Evolutionary conservation across 2,329 filamentous ascomycete species (phyloP).

Genomic region (Ophiostoma triangulosporum): DNA sequence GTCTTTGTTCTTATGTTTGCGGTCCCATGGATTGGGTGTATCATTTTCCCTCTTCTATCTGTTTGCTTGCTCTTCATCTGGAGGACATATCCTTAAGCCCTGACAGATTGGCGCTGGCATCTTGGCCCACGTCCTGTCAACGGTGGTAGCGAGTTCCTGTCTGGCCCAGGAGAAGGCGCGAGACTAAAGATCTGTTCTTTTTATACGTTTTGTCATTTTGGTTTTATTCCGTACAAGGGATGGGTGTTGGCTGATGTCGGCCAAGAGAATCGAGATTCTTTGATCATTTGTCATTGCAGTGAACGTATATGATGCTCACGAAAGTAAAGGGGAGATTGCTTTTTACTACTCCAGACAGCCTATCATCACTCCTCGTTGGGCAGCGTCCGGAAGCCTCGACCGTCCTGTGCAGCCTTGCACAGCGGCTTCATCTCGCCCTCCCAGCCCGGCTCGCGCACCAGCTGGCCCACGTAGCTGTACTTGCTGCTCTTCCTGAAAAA

Average conservation of each 20-base stretch:
- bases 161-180: background rate
- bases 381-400: conserved; percentile 39
- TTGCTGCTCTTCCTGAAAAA: conserved; percentile 72
- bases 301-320: background rate
- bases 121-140: background rate
- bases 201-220: background rate
- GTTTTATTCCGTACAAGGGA: background rate
- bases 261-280: background rate
- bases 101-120: background rate
- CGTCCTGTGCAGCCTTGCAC: conserved; percentile 56
- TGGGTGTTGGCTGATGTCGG: background rate
- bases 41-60: background rate
- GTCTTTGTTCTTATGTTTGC: background rate
- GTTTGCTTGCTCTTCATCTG: background rate
- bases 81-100: conserved; percentile 4
- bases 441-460: conserved; percentile 49
- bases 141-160: background rate
- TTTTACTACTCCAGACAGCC: background rate
- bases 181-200: background rate
- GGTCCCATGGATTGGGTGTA: background rate
- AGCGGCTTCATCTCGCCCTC: conserved; percentile 36
- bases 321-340: background rate
- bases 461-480: conserved; percentile 67
- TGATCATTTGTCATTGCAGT: background rate
- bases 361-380: conserved; percentile 31